Evolutionary conservation across 2,329 filamentous ascomycete genomes (phyloP).

Genomic region (Shiraia sp.): DNA sequence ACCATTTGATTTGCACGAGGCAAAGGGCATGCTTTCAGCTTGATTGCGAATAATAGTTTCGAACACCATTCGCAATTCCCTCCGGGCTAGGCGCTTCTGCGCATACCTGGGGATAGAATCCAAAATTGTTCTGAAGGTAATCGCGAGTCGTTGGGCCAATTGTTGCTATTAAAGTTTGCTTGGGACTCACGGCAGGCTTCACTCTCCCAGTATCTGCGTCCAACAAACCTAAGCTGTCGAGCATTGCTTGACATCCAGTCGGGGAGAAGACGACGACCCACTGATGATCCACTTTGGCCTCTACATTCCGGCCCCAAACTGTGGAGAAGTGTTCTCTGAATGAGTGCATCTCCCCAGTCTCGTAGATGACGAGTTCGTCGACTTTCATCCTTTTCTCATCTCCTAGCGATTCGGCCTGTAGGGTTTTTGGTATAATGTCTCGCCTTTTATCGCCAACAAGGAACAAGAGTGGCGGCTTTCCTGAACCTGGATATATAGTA

Average conservation of each 20-base stretch:
- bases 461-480: slow-evolving; percentile 73
- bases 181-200: slow-evolving; percentile 18
- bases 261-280: slow-evolving; percentile 78
- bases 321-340: slow-evolving; percentile 70
- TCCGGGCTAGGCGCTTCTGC: slow-evolving; percentile 81
- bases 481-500: slow-evolving; percentile 33
- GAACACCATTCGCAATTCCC: slow-evolving; percentile 73
- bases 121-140: slow-evolving; percentile 68
- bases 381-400: slow-evolving; percentile 63
- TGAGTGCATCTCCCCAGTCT: slow-evolving; percentile 78
- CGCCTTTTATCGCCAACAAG: slow-evolving; percentile 86
- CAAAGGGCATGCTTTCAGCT: too few relatives aligned
- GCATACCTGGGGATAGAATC: slow-evolving; percentile 75
- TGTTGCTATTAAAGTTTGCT: slow-evolving; percentile 71
- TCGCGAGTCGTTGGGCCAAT: slow-evolving; percentile 93
- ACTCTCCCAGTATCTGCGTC: slow-evolving; percentile 46
- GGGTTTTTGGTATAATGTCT: slow-evolving; percentile 83
- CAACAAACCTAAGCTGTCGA: slow-evolving; percentile 56
- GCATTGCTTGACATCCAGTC: slow-evolving; percentile 64
- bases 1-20: too few relatives aligned
- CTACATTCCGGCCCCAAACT: slow-evolving; percentile 53
- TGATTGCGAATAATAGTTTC: slow-evolving; percentile 23
- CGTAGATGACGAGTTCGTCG: slow-evolving; percentile 82
- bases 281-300: slow-evolving; percentile 46
- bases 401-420: slow-evolving; percentile 64